phyloP scores from a whole-genome alignment of 2,329 filamentous ascomycete genomes.

The Calonectria crousiana region DNA sequence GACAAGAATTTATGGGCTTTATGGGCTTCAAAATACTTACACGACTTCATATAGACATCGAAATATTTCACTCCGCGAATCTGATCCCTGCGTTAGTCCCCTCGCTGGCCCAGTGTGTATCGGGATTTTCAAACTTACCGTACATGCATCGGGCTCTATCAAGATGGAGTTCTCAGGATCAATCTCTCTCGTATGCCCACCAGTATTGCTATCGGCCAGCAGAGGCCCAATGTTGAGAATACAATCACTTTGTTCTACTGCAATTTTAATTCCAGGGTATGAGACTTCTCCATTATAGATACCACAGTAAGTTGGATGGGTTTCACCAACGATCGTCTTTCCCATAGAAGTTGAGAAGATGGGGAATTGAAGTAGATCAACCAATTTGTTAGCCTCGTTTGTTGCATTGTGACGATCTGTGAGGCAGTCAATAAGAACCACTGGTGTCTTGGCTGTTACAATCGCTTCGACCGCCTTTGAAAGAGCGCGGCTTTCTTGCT shows the following conservation, averaged over 20 bases:
- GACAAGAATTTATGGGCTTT: too few relatives aligned
- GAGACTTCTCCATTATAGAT: conserved; percentile 27
- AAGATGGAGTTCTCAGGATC: conserved; percentile 2
- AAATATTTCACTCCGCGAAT: not conserved
- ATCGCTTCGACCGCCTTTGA: not conserved
- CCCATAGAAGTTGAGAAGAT: conserved; percentile 26
- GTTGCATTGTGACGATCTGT: conserved; percentile 16
- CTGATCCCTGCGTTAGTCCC: not conserved
- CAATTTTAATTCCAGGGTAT: conserved; percentile 19
- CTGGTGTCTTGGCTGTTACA: not conserved
- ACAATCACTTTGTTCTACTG: conserved; percentile 23
- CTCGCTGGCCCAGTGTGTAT: not conserved
- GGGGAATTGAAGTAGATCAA: conserved; percentile 1
- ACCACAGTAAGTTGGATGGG: conserved; percentile 15
- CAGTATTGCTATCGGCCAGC: conserved; percentile 25
- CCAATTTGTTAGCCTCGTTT: conserved; percentile 6
- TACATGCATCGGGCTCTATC: conserved; percentile 16
- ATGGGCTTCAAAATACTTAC: not conserved
- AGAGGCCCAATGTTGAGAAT: conserved; percentile 24
- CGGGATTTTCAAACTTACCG: not conserved
- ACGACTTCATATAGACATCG: conserved; percentile 16
- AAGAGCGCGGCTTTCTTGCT: not conserved
- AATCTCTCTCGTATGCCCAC: conserved; percentile 25
- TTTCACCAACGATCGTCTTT: conserved; percentile 20
- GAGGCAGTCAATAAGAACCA: conserved; percentile 19